Base-by-base conservation (phyloP, 352 stramenopile species). In the Phytophthora colocasiae region DNA sequence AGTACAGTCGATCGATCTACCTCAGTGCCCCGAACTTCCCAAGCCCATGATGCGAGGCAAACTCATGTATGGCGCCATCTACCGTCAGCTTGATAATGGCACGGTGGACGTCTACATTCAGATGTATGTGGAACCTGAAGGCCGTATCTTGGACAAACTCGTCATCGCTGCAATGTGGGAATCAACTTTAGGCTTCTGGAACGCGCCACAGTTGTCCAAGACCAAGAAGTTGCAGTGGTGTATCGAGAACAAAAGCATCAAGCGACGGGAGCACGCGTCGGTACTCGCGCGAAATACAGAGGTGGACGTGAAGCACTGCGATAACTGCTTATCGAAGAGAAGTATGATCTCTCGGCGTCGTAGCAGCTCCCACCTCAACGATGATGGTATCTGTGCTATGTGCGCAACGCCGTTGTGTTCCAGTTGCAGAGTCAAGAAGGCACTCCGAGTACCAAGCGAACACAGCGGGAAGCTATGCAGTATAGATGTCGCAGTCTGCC, bases 1-100 rank as follows among this genome's bases (percentile, higher is more conserved):
- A 19, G 66, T 73, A 2, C 77, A 89, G 53, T 86, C 81, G 29
- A 69, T 89, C 17, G 54, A 70, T 32, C 47, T 69, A 52, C 54
- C 54, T 14, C 40, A 58, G 11, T 61, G 45, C 32, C 53, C 54
- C 15, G 7, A 31, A 15, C 22, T 45, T 11, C 69, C 63, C 12
- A 66, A 86, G 15, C 41, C 41, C 10, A 52, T 32, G 29, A 7
- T 54, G 9, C 54, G 54, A 17, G 43, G 41, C 6, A 44, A 54
- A 39, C 29, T 62, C 41, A 29, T 47, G 31, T 62, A 52, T 34
- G 54, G 43, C 8, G 27, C 31, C 6, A 46, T 62, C 39, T 64
- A 57, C 46, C 52, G 48, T 26, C 44, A 64, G 22, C 17, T 32
- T 32, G 45, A 34, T 10, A 47, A 64, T 7, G 56, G 56, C 4